Base-by-base conservation (phyloP, 108 stramenopile genomes). In the Cylindrotheca fusiformis region DNA sequence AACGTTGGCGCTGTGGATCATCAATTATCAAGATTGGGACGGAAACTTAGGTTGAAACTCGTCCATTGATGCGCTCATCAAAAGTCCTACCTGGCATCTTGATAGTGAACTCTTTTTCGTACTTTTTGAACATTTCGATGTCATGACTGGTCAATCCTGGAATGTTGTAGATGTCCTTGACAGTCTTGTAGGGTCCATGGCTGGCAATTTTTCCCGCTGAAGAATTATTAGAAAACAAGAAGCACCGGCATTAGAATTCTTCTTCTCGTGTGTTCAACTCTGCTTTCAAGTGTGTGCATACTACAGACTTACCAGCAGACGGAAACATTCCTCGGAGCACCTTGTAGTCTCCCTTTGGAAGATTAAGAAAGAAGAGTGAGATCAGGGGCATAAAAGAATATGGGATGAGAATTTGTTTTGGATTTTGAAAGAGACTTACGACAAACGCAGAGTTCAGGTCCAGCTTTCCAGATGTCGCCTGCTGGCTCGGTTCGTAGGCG, bases 381-480 rank as follows among this genome's bases (percentile, higher is more conserved):
- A 18, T n/a, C 17, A 67, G 44, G 24, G n/a, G 22, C 18, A 25
- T 47, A 50, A 28, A 44, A 52, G 21, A 49, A 55, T 63, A 27
- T 33, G 14, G 41, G 26, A 19, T 22, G 19, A 14, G 31, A n/a
- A 56, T 36, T 17, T 26, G 29, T 19, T 27, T 28, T 62, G 17
- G 5, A 19, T 58, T 3, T 32, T 26, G 31, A 29, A 0, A 60
- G 2, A 46, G n/a, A 62, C 80, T 65, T 73, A 81, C 80, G 46
- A 87, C 80, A 63, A 78, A 82, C 14, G 86, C 86, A 5, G 68
- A 52, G 55, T 87, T 87, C 55, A 89, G 55, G 59, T 89, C 88
- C 30, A 86, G 28, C 52, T 83, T 85, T 30, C 76, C 77, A 24
- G 67, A 68, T 10, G 69, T 81, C 0, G 81, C 72, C 58, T 74